Evolutionary conservation across 495 filamentous ascomycete genomes (phyloP).

Genomic region (Aspergillus wentii): DNA sequence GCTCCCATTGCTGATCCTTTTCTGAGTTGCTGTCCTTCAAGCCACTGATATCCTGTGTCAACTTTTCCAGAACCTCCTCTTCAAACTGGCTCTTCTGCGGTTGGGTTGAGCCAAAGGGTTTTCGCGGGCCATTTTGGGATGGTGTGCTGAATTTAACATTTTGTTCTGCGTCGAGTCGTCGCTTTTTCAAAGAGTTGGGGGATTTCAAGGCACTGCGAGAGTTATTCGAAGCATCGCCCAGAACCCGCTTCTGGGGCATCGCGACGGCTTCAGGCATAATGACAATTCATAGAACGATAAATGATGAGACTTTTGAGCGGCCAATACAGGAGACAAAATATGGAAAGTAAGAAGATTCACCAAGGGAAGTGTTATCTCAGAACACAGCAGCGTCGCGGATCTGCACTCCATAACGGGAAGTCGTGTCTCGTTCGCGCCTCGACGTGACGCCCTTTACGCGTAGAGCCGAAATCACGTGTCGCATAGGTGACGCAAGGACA

Average conservation of each 20-base stretch:
- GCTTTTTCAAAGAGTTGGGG: conserved; percentile 62
- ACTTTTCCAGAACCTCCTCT: conserved; percentile 85
- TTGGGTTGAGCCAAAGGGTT: conserved; percentile 69
- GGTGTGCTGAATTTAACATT: conserved; percentile 53
- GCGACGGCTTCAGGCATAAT: conserved; percentile 48
- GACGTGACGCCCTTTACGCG: conserved; percentile 17
- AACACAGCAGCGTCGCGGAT: conserved; percentile 10
- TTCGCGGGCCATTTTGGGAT: conserved; percentile 50
- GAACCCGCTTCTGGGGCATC: conserved; percentile 52
- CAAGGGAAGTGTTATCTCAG: too few species aligned
- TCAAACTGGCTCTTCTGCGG: conserved; percentile 85
- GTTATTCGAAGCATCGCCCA: conserved; percentile 54
- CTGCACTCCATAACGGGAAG: conserved; percentile 6
- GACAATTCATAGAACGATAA: conserved; percentile 11
- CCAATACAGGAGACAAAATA: not conserved
- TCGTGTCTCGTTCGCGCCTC: conserved; percentile 17
- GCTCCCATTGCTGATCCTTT: conserved; percentile 90
- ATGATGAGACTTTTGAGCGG: too few species aligned
- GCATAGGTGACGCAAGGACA: not conserved
- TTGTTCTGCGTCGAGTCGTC: conserved; percentile 61
- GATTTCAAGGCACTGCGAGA: conserved; percentile 41
- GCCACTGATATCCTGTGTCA: conserved; percentile 84
- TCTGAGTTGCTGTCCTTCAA: conserved; percentile 82
- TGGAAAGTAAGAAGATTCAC: too few species aligned
- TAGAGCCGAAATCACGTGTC: conserved; percentile 13